These are phyloP conservation scores for Entomortierella beljakovae DNA, from an alignment of 192 early-diverging fungal species.

Conservation along the genomic window DNA sequence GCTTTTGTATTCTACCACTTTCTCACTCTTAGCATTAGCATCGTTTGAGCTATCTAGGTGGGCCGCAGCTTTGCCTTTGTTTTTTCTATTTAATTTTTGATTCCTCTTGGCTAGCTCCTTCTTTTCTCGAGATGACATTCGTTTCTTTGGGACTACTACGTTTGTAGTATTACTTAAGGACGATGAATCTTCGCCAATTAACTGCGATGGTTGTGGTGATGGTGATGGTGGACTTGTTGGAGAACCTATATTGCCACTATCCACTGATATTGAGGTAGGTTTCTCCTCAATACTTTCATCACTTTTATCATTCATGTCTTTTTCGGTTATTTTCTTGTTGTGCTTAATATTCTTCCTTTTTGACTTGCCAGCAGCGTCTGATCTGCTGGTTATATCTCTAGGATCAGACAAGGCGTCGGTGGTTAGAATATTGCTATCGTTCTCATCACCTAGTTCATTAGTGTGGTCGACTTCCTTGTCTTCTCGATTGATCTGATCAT, in stretches of 20 bases:
- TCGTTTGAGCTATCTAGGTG: neutral
- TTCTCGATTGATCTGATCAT: neutral
- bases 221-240: neutral
- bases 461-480: neutral
- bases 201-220: neutral
- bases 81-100: conserved; percentile 45
- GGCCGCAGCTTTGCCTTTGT: conserved; percentile 26
- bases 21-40: neutral
- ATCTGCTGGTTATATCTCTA: no score
- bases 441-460: no score
- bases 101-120: conserved; percentile 44
- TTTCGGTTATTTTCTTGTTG: no score
- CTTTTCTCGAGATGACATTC: conserved; percentile 37
- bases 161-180: conserved; percentile 1
- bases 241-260: no score
- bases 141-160: conserved; percentile 21
- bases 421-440: no score
- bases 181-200: no score
- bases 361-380: no score
- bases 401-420: no score
- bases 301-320: no score
- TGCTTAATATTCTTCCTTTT: no score
- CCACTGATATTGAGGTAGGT: no score
- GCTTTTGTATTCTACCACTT: neutral
- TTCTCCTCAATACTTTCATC: no score